Evolutionary conservation across 192 early-diverging fungal species (phyloP).

Genomic region (Diversispora epigaea): DNA sequence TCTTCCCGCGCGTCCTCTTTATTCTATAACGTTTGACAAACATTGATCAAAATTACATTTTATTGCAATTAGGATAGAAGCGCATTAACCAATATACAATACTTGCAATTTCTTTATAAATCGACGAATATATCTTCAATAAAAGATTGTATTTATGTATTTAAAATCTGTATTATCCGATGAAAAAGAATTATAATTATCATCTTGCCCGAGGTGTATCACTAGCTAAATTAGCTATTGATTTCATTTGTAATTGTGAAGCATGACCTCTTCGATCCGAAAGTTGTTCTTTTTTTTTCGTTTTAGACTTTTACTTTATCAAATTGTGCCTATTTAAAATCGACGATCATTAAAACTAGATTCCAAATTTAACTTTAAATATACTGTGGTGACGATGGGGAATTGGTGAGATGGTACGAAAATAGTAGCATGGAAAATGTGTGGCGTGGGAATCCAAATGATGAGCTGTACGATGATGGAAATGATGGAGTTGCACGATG

Average conservation of each 20-base stretch:
- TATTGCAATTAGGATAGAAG: neutral
- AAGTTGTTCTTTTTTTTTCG: conserved; percentile 73
- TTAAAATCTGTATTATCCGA: neutral
- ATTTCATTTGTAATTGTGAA: conserved; percentile 81
- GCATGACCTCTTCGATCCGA: conserved; percentile 84
- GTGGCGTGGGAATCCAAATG: too few species aligned
- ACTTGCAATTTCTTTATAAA: conserved; percentile 87
- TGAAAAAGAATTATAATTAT: conserved; percentile 28
- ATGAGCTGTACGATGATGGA: too few species aligned
- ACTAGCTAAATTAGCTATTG: conserved; percentile 80
- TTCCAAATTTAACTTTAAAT: neutral
- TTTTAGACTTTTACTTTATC: conserved; percentile 68
- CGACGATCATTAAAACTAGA: neutral
- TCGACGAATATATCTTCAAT: conserved; percentile 87
- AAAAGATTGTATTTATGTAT: too few species aligned
- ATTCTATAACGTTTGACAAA: conserved; percentile 46
- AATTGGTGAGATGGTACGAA: too few species aligned
- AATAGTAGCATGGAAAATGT: too few species aligned
- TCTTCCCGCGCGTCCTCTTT: conserved; percentile 78
- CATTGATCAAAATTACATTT: neutral
- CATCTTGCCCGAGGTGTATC: conserved; percentile 59
- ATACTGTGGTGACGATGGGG: too few species aligned
- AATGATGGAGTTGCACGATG: too few species aligned
- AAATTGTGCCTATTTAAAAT: conserved; percentile 47
- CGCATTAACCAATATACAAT: neutral